A percentile compares a stretch with the other conserved stretches of the same genome.
Evolutionary conservation across 2,329 filamentous ascomycete genomes (phyloP).

Genomic region (Rosellinia necatrix): DNA sequence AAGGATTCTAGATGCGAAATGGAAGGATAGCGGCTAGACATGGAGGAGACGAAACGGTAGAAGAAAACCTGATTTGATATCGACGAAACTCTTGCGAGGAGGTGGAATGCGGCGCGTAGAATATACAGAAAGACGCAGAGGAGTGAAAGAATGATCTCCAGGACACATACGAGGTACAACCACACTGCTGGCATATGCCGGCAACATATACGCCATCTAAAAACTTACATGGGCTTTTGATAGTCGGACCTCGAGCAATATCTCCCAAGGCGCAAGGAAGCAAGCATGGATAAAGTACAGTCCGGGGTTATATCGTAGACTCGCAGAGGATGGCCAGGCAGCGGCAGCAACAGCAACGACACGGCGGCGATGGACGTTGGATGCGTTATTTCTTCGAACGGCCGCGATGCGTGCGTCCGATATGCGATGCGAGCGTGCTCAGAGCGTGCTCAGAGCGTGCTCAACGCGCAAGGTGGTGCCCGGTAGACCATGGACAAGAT

Average conservation of each 20-base stretch:
- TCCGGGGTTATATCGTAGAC: conserved; percentile 3
- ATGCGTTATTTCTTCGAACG: not conserved
- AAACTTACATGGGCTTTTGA: conserved; percentile 15
- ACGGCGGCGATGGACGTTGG: not conserved
- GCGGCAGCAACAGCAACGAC: too few species aligned
- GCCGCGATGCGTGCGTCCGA: conserved; percentile 4
- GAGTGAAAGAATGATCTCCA: not conserved
- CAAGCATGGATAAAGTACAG: conserved; percentile 3
- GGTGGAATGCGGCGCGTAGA: not conserved
- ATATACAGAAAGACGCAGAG: not conserved
- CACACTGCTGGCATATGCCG: not conserved
- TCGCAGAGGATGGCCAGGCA: too few species aligned
- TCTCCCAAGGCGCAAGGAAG: too few species aligned
- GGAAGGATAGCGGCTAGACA: not conserved
- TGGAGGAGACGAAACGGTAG: not conserved
- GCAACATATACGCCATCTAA: not conserved
- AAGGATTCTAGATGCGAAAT: too few species aligned
- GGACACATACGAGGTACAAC: too few species aligned
- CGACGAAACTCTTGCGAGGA: not conserved
- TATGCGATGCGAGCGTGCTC: not conserved
- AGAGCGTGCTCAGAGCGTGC: not conserved
- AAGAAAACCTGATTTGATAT: not conserved
- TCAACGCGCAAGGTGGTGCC: conserved; percentile 1
- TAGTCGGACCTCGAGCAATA: too few species aligned
- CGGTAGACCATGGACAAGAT: conserved; percentile 1